A percentile compares a stretch with the other conserved stretches of the same genome.
These are phyloP conservation scores for Trichoderma atroviride DNA, from an alignment of 2,329 filamentous ascomycete genomes.

Conservation along the genomic window DNA sequence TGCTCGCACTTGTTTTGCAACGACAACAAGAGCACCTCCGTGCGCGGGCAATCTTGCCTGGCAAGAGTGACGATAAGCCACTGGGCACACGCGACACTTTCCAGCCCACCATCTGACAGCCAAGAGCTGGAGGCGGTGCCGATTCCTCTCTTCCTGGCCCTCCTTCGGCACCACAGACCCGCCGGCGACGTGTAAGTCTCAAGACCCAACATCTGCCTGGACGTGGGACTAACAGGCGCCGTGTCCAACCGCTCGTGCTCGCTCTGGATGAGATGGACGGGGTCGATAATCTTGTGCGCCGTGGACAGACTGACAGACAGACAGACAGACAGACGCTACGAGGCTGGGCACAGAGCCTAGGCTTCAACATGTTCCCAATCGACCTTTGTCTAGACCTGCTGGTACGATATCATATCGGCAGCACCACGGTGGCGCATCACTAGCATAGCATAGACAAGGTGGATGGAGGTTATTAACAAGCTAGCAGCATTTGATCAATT, in stretches of 20 bases:
- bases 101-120: not conserved
- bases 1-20: not conserved
- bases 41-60: not conserved
- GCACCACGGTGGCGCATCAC: not conserved
- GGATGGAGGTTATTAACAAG: slow-evolving; percentile 2
- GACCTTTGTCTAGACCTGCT: not conserved
- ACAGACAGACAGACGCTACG: not conserved
- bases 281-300: not conserved
- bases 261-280: not conserved
- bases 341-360: not conserved
- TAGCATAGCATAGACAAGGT: slow-evolving; percentile 12
- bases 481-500: not conserved
- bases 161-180: slow-evolving; percentile 18
- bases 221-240: slow-evolving; percentile 11
- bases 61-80: not conserved
- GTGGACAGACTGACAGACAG: too few relatives aligned
- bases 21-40: not conserved
- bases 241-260: not conserved
- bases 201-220: slow-evolving; percentile 14
- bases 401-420: not conserved
- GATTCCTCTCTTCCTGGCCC: not conserved
- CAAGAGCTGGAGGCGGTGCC: not conserved
- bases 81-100: not conserved
- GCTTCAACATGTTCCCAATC: not conserved
- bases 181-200: slow-evolving; percentile 7